Conservation (phyloP, 2,329 filamentous ascomycete species). For the Diaporthe sp. region DNA sequence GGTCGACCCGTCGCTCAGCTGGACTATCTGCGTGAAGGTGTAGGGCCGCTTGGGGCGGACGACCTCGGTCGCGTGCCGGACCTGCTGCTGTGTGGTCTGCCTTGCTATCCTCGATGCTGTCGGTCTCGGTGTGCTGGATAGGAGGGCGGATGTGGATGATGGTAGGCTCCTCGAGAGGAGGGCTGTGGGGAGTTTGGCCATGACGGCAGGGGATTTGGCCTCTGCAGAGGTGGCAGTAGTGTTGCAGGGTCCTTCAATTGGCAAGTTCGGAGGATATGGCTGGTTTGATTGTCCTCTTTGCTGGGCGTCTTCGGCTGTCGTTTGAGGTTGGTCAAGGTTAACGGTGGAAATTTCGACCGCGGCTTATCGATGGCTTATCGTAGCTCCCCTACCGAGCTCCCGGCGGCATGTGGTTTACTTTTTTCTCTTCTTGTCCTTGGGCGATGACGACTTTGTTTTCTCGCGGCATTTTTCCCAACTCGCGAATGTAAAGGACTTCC, state of each 20-base stretch:
- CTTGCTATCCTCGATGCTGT: conserved; percentile 43
- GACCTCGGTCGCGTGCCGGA: conserved; percentile 87
- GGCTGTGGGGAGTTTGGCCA: conserved; percentile 50
- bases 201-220: conserved; percentile 37
- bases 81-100: conserved; percentile 68
- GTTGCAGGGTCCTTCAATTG: neutral
- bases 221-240: neutral
- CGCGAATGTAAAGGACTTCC: neutral
- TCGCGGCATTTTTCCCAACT: neutral
- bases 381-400: conserved; percentile 24
- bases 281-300: conserved; percentile 38
- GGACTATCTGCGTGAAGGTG: conserved; percentile 96
- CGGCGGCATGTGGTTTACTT: conserved; percentile 20
- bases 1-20: conserved; percentile 90
- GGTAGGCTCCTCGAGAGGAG: conserved; percentile 46
- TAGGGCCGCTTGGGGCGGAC: conserved; percentile 92
- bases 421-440: neutral
- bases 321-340: neutral
- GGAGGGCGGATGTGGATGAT: conserved; percentile 42
- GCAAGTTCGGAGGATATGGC: neutral
- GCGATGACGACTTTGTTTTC: neutral
- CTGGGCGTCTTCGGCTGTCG: neutral
- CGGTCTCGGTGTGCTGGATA: conserved; percentile 33
- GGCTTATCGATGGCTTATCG: conserved; percentile 39
- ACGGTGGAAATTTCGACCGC: conserved; percentile 36